Percentiles rank a stretch among this genome's conserved stretches.
These are phyloP conservation scores for Sonneratia alba DNA, from an alignment of 345 rosid species.

Conservation along the genomic window DNA sequence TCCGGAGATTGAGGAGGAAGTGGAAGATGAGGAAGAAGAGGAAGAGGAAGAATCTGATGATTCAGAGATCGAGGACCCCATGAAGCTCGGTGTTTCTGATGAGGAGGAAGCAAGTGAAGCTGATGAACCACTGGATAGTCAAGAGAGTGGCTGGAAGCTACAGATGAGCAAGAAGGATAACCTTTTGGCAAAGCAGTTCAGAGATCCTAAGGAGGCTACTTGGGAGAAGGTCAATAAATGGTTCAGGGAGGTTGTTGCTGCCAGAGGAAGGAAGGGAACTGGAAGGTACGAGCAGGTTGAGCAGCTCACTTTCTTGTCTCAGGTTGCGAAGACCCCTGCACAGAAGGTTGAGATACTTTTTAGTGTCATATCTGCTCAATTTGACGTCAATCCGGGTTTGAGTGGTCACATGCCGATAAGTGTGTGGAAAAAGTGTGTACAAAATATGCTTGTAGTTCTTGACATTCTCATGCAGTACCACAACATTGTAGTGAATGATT, in stretches of 20 bases:
- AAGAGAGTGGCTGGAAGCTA: constrained; percentile 57
- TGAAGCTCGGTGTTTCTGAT: constrained; percentile 31
- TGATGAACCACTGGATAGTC: constrained; percentile 10
- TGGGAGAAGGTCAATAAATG: constrained; percentile 91
- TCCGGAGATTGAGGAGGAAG: constrained; percentile 67
- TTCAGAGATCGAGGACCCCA: constrained; percentile 39
- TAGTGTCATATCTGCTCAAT: constrained; percentile 85
- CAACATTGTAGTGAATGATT: constrained; percentile 72
- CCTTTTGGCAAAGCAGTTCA: constrained; percentile 62
- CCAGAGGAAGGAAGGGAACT: constrained; percentile 92
- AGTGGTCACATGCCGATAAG: constrained; percentile 95
- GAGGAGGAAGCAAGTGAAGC: constrained; percentile 30
- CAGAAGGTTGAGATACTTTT: constrained; percentile 94
- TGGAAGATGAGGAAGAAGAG: constrained; percentile 38
- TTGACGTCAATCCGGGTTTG: constrained; percentile 91
- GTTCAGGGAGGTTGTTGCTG: constrained; percentile 87
- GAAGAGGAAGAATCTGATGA: constrained; percentile 39
- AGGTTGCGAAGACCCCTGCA: constrained; percentile 95
- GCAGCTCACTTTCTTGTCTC: constrained; percentile 82
- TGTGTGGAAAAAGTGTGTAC: constrained; percentile 86
- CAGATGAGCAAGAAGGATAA: constrained; percentile 68
- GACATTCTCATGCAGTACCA: constrained; percentile 68
- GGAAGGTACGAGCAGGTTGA: constrained; percentile 92
- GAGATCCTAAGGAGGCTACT: constrained; percentile 71
- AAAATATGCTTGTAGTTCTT: constrained; percentile 68